phyloP scores from a whole-genome alignment of 2,329 filamentous ascomycete species.

The Geosmithia putterillii region DNA sequence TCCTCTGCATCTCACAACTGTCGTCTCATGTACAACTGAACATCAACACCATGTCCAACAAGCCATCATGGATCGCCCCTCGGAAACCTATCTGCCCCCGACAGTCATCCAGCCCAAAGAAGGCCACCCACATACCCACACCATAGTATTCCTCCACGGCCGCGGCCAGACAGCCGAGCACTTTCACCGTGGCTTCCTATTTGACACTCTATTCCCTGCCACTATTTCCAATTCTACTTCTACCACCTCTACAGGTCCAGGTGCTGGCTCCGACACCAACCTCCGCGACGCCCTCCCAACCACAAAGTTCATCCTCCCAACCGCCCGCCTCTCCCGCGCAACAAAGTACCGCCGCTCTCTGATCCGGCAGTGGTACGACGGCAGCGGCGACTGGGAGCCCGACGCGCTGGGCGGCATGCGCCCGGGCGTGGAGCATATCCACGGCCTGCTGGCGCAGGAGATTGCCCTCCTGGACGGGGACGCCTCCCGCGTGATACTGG shows the following conservation, averaged over 20 bases:
- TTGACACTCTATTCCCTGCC: conserved; percentile 7
- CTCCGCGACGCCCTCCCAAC: conserved; percentile 23
- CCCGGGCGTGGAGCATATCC: conserved; percentile 26
- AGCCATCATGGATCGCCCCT: neutral
- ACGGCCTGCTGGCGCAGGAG: conserved; percentile 22
- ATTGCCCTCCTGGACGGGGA: conserved; percentile 19
- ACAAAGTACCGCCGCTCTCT: conserved; percentile 16
- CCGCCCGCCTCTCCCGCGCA: conserved; percentile 23
- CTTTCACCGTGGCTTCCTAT: conserved; percentile 27
- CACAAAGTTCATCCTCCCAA: conserved; percentile 38
- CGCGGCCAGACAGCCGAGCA: conserved; percentile 27
- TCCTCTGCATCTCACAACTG: no score
- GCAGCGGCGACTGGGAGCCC: conserved; percentile 20
- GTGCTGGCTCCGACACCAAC: no score
- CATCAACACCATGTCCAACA: neutral
- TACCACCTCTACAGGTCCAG: no score
- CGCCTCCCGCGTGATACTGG: conserved; percentile 26
- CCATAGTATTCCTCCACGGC: conserved; percentile 35
- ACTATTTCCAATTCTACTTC: conserved; percentile 3
- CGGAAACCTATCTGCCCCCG: neutral
- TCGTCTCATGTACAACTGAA: no score
- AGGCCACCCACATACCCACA: conserved; percentile 21
- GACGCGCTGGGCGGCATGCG: conserved; percentile 19
- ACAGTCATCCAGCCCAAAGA: neutral
- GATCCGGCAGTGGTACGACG: conserved; percentile 23